Evolutionary conservation across 306 rosid genomes (phyloP).

Genomic region (Begonia masoniana): DNA sequence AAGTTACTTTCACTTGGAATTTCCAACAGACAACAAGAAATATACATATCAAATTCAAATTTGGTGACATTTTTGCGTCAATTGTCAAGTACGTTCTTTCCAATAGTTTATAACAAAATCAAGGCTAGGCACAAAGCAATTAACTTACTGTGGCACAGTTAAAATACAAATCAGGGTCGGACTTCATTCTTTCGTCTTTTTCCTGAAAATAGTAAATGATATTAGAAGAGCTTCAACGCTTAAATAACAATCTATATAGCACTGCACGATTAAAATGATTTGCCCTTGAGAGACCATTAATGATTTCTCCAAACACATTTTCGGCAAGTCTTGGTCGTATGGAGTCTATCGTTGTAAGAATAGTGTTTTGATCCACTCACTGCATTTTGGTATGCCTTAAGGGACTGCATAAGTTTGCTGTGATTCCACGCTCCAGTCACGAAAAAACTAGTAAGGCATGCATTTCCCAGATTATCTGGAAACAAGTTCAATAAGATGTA

Average conservation of each 20-base stretch:
- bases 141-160: conserved; percentile 75
- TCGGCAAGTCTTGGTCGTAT: conserved; percentile 8
- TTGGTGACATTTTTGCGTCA: no score
- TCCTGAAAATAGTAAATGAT: conserved; percentile 46
- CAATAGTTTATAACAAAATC: no score
- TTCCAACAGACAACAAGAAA: no score
- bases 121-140: conserved; percentile 1
- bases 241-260: no score
- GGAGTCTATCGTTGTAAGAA: not conserved
- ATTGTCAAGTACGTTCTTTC: no score
- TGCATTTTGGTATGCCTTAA: conserved; percentile 93
- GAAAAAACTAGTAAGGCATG: conserved; percentile 81
- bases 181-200: conserved; percentile 78
- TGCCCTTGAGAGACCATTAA: no score
- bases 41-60: no score
- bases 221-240: conserved; percentile 7
- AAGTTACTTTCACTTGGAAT: no score
- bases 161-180: conserved; percentile 79
- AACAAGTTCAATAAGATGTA: conserved; percentile 3
- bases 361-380: conserved; percentile 37
- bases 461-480: conserved; percentile 92
- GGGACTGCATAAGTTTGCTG: conserved; percentile 66
- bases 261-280: no score
- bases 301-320: conserved; percentile 1
- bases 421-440: conserved; percentile 95